phyloP scores from a whole-genome alignment of 2,329 filamentous ascomycete species.

The Pseudogymnoascus sp. region DNA sequence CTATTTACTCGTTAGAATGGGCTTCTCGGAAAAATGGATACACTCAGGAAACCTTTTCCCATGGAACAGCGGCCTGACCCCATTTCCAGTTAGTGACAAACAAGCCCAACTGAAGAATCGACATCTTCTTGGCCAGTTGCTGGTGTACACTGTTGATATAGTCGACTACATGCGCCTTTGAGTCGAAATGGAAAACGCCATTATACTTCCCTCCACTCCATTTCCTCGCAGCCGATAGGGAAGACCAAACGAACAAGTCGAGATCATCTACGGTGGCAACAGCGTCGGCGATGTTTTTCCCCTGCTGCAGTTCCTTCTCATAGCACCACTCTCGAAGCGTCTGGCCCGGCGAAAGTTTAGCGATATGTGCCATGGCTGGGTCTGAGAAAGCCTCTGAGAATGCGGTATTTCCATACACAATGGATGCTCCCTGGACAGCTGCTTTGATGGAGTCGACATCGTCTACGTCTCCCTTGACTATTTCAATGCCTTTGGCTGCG shows the following conservation, averaged over 20 bases:
- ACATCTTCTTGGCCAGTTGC: slow-evolving; percentile 27
- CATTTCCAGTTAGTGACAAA: slow-evolving; percentile 29
- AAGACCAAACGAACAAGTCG: slow-evolving; percentile 27
- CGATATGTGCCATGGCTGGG: background rate
- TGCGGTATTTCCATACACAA: background rate
- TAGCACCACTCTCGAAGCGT: slow-evolving; percentile 3
- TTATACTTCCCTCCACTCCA: slow-evolving; percentile 33
- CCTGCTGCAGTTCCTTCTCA: slow-evolving; percentile 25
- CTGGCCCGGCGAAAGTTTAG: background rate
- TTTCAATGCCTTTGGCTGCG: slow-evolving; percentile 34
- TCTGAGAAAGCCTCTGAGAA: background rate
- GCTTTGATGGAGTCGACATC: background rate
- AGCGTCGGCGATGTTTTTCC: slow-evolving; percentile 29
- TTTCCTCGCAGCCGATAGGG: slow-evolving; percentile 27
- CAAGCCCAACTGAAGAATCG: slow-evolving; percentile 30
- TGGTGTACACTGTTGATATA: slow-evolving; percentile 25
- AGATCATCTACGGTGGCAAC: background rate
- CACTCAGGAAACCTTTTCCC: background rate
- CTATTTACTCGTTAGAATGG: slow-evolving; percentile 8
- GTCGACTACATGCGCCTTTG: slow-evolving; percentile 28
- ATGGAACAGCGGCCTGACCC: background rate
- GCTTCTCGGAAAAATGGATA: background rate
- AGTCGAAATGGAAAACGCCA: slow-evolving; percentile 33
- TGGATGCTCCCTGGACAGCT: background rate
- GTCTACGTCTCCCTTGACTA: slow-evolving; percentile 27